phyloP scores from a whole-genome alignment of 2,329 filamentous ascomycete species.

The Cordyceps fumosorosea region DNA sequence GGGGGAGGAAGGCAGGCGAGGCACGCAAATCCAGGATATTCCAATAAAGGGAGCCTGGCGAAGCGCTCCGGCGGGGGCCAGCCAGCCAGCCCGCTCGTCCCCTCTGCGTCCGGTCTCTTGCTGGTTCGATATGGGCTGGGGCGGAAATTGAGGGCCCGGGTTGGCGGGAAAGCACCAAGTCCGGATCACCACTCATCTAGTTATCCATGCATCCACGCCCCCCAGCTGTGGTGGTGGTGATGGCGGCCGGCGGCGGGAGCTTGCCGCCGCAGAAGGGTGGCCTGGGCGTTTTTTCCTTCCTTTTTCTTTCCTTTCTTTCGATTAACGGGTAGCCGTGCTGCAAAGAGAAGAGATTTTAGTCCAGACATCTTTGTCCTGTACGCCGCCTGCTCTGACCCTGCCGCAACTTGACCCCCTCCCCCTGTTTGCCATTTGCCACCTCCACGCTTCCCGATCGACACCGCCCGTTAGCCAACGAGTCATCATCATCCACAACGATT shows the following conservation, averaged over 20 bases:
- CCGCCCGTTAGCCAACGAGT: not conserved
- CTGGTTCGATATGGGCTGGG: not conserved
- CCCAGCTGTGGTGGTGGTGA: not conserved
- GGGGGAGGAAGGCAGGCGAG: not conserved
- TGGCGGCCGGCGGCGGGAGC: slow-evolving; percentile 5
- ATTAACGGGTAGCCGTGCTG: not conserved
- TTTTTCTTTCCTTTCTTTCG: not conserved
- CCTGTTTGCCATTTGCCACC: slow-evolving; percentile 7
- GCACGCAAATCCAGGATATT: not conserved
- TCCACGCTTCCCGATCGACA: slow-evolving; percentile 9
- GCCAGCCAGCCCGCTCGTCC: not conserved
- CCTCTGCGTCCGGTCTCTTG: not conserved
- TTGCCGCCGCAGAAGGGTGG: not conserved
- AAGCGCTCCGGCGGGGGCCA: not conserved
- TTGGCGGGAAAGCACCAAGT: slow-evolving; percentile 1
- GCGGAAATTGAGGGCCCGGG: not conserved
- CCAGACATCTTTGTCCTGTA: too few relatives aligned
- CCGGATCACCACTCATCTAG: not conserved
- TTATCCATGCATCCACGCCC: not conserved
- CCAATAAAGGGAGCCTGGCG: not conserved
- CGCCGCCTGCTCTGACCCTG: not conserved
- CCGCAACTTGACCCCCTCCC: not conserved
- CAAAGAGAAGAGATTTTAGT: too few relatives aligned
- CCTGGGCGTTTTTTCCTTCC: not conserved
- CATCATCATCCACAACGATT: not conserved